A percentile compares a stretch with the other conserved stretches of the same genome.
Conservation (phyloP, 495 filamentous ascomycete species). For the Geoglossum glabrum region DNA sequence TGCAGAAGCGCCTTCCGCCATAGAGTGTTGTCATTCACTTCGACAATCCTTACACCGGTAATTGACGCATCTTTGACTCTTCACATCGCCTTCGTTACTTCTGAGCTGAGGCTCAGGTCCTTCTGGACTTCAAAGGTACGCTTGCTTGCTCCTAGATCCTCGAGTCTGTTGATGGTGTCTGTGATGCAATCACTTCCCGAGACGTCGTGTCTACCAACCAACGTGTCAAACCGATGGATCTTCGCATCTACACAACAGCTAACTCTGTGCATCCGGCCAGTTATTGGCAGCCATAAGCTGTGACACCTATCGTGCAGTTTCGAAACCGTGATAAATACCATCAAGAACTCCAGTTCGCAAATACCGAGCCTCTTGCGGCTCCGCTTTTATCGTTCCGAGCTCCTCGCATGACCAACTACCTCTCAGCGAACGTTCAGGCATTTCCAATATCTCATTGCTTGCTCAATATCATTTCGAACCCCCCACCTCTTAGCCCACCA, state of each 20-base stretch:
- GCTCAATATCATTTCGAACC: background rate
- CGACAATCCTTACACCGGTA: background rate
- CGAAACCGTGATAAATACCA: background rate
- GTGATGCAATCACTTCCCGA: background rate
- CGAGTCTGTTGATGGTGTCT: background rate
- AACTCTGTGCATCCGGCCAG: background rate
- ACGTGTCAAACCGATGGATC: background rate
- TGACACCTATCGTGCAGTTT: background rate
- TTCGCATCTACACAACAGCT: background rate
- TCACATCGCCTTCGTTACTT: background rate
- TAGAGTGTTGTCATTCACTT: constrained; percentile 1
- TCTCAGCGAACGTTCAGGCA: background rate
- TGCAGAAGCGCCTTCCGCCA: background rate
- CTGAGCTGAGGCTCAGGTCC: background rate
- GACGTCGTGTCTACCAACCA: background rate
- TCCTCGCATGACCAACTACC: background rate
- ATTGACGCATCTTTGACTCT: background rate
- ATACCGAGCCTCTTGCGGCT: background rate
- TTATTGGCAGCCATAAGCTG: background rate
- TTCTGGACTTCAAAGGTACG: background rate
- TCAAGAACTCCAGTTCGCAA: background rate
- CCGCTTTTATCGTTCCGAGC: background rate
- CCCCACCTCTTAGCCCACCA: constrained; percentile 26
- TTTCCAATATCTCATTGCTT: background rate
- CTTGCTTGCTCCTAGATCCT: background rate